These are phyloP conservation scores for Sisymbrium altissimum DNA, from an alignment of 345 rosid species.

Conservation along the genomic window DNA sequence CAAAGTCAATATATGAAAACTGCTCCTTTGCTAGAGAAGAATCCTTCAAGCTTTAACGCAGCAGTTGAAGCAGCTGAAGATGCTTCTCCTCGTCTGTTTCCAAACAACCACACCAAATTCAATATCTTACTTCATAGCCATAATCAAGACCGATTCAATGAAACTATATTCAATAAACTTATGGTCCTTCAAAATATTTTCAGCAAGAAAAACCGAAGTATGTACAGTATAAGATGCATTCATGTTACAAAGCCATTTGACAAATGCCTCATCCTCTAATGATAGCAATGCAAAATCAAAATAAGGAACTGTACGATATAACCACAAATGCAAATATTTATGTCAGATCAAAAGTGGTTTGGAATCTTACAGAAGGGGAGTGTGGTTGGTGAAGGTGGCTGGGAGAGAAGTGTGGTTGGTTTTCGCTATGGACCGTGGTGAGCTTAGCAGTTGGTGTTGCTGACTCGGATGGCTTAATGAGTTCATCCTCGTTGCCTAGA, in stretches of 20 bases:
- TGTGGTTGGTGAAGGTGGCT: constrained; percentile 46
- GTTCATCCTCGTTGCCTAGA: constrained; percentile 86
- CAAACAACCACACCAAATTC: constrained; percentile 7
- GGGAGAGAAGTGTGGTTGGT: constrained; percentile 34
- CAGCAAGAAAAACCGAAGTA: too few species aligned
- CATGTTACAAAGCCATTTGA: neutral
- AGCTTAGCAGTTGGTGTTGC: constrained; percentile 19
- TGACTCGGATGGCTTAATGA: constrained; percentile 50
- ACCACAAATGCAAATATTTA: neutral
- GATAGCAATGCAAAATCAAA: too few species aligned
- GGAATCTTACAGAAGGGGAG: constrained; percentile 71
- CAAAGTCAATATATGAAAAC: constrained; percentile 11
- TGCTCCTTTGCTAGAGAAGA: constrained; percentile 3
- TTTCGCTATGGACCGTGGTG: constrained; percentile 22
- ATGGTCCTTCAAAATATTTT: too few species aligned
- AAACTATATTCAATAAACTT: neutral
- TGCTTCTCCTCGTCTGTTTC: constrained; percentile 61
- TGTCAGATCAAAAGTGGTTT: neutral
- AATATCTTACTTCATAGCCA: neutral
- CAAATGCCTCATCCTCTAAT: too few species aligned
- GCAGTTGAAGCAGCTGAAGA: constrained; percentile 81
- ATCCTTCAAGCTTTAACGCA: constrained; percentile 63
- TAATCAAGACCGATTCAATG: neutral
- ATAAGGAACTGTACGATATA: too few species aligned
- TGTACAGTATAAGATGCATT: too few species aligned